Conservation (phyloP, 2,329 filamentous ascomycete species). For the Pseudopyrenochaeta lycopersici region DNA sequence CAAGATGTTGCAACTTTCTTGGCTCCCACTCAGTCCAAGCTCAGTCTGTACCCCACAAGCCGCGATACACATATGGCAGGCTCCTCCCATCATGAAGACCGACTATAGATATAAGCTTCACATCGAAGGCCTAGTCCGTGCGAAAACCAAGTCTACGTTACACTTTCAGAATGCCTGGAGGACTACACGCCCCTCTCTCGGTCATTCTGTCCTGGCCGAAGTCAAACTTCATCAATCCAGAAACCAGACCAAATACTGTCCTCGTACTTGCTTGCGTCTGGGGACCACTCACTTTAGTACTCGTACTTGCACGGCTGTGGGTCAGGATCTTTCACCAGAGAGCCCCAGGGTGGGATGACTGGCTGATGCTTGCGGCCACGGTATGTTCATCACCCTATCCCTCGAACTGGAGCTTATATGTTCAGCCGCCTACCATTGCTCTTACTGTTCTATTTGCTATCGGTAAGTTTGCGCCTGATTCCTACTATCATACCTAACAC, state of each 20-base stretch:
- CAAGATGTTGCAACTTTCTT: not conserved
- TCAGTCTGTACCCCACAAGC: slow-evolving; percentile 1
- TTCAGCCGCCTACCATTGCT: slow-evolving; percentile 25
- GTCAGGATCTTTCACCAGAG: slow-evolving; percentile 36
- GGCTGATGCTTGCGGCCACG: slow-evolving; percentile 36
- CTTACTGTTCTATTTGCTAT: slow-evolving; percentile 32
- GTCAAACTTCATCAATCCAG: slow-evolving; percentile 34
- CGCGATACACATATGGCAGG: slow-evolving; percentile 28
- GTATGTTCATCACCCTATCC: slow-evolving; percentile 17
- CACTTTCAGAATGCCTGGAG: slow-evolving; percentile 37
- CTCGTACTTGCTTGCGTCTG: slow-evolving; percentile 27
- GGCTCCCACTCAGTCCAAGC: not conserved
- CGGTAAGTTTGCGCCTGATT: slow-evolving; percentile 10
- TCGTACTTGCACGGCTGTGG: slow-evolving; percentile 40
- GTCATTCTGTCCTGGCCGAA: slow-evolving; percentile 34
- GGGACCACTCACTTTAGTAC: slow-evolving; percentile 30
- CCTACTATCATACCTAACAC: slow-evolving; percentile 1
- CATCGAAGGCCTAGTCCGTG: too few relatives aligned
- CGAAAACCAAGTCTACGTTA: not conserved
- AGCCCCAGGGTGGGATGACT: slow-evolving; percentile 40
- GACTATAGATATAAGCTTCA: too few relatives aligned
- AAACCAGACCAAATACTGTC: slow-evolving; percentile 27
- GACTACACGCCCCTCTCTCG: slow-evolving; percentile 36
- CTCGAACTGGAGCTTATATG: slow-evolving; percentile 9
- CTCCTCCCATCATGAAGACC: slow-evolving; percentile 18